These are phyloP conservation scores for Phlebiopsis gigantea DNA, from an alignment of 768 basidiomycete genomes.

Conservation along the genomic window DNA sequence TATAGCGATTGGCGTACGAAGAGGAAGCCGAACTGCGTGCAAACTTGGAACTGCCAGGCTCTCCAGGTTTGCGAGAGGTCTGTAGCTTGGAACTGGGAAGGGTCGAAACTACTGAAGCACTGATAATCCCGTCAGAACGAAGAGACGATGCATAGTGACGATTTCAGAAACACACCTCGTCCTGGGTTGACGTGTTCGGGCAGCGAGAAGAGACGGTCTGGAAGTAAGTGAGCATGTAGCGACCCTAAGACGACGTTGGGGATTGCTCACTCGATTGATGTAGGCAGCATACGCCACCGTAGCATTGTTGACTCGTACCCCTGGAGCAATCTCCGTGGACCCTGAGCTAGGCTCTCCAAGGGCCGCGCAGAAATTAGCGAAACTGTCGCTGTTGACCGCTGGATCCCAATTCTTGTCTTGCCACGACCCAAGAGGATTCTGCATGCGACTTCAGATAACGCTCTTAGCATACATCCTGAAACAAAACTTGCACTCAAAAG, in stretches of 20 bases:
- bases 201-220: constrained; percentile 17
- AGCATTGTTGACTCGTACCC: constrained; percentile 44
- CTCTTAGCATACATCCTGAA: neutral
- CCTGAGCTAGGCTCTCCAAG: constrained; percentile 30
- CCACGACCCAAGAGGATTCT: constrained; percentile 69
- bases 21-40: constrained; percentile 69
- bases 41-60: constrained; percentile 87
- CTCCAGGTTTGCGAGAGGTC: constrained; percentile 77
- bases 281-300: constrained; percentile 72
- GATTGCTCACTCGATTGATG: constrained; percentile 59
- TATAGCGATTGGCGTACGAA: constrained; percentile 11
- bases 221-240: neutral
- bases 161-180: constrained; percentile 37
- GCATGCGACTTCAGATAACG: neutral
- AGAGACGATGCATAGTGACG: neutral
- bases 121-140: constrained; percentile 23
- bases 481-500: constrained; percentile 47
- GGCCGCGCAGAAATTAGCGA: constrained; percentile 62
- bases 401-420: constrained; percentile 90
- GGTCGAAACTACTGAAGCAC: constrained; percentile 87
- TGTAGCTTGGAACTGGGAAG: constrained; percentile 51
- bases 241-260: constrained; percentile 34
- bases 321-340: constrained; percentile 26
- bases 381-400: constrained; percentile 48
- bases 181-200: constrained; percentile 34